phyloP scores from a whole-genome alignment of 2,329 filamentous ascomycete species.

The Venturia asperata region DNA sequence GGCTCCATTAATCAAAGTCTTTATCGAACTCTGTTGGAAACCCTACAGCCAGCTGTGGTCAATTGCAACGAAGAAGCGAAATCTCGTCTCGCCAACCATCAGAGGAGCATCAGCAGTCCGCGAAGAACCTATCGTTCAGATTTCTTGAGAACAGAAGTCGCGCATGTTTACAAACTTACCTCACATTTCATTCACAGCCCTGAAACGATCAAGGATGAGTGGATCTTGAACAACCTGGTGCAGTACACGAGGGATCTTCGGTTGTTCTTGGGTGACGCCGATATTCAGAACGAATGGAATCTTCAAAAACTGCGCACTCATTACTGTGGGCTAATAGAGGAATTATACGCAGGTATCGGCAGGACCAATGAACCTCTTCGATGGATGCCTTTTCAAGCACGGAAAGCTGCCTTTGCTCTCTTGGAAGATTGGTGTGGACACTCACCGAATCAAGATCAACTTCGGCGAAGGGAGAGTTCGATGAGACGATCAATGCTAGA shows the following conservation, averaged over 20 bases:
- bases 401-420: slow-evolving; percentile 88
- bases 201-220: slow-evolving; percentile 77
- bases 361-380: slow-evolving; percentile 74
- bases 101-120: slow-evolving; percentile 75
- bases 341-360: slow-evolving; percentile 86
- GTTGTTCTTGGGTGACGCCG: slow-evolving; percentile 87
- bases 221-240: slow-evolving; percentile 81
- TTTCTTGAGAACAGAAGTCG: slow-evolving; percentile 83
- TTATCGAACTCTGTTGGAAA: slow-evolving; percentile 83
- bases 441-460: slow-evolving; percentile 77
- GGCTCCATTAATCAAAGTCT: slow-evolving; percentile 94
- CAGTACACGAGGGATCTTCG: slow-evolving; percentile 88
- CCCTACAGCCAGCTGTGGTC: slow-evolving; percentile 76
- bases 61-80: slow-evolving; percentile 86
- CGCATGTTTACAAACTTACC: slow-evolving; percentile 90
- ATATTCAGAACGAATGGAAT: slow-evolving; percentile 90
- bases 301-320: slow-evolving; percentile 87
- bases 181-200: slow-evolving; percentile 77
- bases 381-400: slow-evolving; percentile 96
- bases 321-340: slow-evolving; percentile 90
- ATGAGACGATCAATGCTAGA: slow-evolving; percentile 82
- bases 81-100: slow-evolving; percentile 65
- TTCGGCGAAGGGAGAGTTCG: slow-evolving; percentile 72
- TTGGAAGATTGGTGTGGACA: slow-evolving; percentile 99
- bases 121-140: slow-evolving; percentile 61